These are phyloP conservation scores for Botrytis medusae DNA, from an alignment of 2,329 filamentous ascomycete species.

Conservation along the genomic window DNA sequence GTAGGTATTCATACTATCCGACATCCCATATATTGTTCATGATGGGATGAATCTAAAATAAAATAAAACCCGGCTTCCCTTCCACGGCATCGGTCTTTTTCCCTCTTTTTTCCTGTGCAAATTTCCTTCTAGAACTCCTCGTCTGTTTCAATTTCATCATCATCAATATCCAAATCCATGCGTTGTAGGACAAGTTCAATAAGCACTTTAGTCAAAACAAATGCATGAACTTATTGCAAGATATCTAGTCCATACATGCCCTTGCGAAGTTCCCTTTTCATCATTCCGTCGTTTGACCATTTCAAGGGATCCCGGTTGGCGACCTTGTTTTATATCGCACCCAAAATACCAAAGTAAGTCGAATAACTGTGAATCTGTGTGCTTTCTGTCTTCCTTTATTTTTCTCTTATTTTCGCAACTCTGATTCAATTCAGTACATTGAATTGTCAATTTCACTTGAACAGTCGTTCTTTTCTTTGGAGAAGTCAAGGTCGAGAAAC, in stretches of 20 bases:
- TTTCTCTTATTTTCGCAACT: not conserved
- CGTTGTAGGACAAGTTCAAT: not conserved
- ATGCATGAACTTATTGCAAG: slow-evolving; percentile 13
- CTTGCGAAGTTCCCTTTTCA: slow-evolving; percentile 6
- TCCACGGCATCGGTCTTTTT: not conserved
- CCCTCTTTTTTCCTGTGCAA: not conserved
- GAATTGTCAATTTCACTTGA: not conserved
- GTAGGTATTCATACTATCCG: not conserved
- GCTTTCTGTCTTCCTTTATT: slow-evolving; percentile 1
- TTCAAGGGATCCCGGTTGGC: slow-evolving; percentile 20
- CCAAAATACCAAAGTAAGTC: not conserved
- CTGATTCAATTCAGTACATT: not conserved
- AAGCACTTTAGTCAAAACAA: slow-evolving; percentile 12
- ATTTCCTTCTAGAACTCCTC: not conserved
- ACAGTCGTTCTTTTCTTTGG: not conserved
- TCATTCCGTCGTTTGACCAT: slow-evolving; percentile 21
- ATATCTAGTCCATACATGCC: slow-evolving; percentile 10
- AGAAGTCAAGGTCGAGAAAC: not conserved
- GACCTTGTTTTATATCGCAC: slow-evolving; percentile 19
- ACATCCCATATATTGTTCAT: not conserved
- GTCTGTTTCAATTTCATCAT: slow-evolving; percentile 4
- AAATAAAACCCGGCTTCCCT: not conserved
- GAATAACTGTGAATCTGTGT: not conserved
- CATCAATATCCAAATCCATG: slow-evolving; percentile 12
- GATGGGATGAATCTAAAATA: not conserved